A percentile compares a stretch with the other conserved stretches of the same genome.
phyloP scores from a whole-genome alignment of 2,329 filamentous ascomycete genomes.

The Stemphylium lycopersici region DNA sequence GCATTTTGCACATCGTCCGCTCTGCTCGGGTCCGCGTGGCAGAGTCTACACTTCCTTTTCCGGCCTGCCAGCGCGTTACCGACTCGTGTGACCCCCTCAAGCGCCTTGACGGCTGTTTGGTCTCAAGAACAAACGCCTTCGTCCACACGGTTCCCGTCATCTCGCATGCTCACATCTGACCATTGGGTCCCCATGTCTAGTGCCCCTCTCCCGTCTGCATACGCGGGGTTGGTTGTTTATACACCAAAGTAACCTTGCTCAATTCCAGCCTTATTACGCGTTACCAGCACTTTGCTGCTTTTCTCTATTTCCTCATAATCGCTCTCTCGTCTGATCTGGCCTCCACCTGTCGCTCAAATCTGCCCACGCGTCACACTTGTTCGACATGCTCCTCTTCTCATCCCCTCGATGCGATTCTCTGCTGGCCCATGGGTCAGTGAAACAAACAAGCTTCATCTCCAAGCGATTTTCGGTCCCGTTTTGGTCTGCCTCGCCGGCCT shows the following conservation, averaged over 20 bases:
- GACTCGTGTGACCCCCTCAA: conserved; percentile 14
- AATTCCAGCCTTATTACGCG: conserved; percentile 14
- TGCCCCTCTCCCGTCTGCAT: conserved; percentile 19
- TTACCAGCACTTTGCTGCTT: conserved; percentile 14
- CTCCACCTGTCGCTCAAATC: conserved; percentile 2
- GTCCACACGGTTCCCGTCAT: conserved; percentile 30
- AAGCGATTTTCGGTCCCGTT: conserved; percentile 20
- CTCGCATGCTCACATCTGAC: conserved; percentile 27
- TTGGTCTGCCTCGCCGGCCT: conserved; percentile 23
- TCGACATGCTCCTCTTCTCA: conserved; percentile 35
- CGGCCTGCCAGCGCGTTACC: conserved; percentile 3
- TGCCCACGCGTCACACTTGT: conserved; percentile 19
- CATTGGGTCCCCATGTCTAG: conserved; percentile 16
- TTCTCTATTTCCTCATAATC: conserved; percentile 10
- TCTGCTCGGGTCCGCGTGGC: not conserved
- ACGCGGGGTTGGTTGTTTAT: conserved; percentile 22
- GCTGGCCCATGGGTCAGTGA: conserved; percentile 3
- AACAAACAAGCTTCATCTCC: conserved; percentile 22
- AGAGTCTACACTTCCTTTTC: not conserved
- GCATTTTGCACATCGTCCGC: not conserved
- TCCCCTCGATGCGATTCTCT: conserved; percentile 27
- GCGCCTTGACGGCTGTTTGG: conserved; percentile 16
- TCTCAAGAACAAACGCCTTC: conserved; percentile 15
- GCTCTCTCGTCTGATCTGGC: conserved; percentile 1
- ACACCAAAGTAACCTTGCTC: conserved; percentile 16